Conservation (phyloP, 768 basidiomycete species). For the Tricholoma matsutake region DNA sequence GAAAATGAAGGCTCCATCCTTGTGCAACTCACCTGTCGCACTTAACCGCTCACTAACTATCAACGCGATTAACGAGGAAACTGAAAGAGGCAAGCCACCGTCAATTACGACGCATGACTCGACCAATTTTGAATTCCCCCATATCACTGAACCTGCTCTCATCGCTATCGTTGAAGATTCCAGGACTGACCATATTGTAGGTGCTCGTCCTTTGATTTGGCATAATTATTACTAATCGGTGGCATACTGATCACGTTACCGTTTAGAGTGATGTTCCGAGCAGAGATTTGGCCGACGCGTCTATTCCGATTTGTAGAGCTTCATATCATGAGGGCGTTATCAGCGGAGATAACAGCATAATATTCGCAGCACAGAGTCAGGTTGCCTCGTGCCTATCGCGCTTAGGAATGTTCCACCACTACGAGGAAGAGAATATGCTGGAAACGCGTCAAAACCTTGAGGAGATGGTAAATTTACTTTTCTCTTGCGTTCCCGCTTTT, state of each 20-base stretch:
- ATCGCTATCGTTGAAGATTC: not conserved
- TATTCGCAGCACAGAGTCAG: constrained; percentile 4
- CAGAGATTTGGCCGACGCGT: not conserved
- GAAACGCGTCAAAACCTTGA: constrained; percentile 8
- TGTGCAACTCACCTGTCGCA: not conserved
- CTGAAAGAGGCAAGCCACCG: not conserved
- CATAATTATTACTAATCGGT: not conserved
- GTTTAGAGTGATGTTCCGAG: not conserved
- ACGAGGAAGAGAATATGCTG: not conserved
- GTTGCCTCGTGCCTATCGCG: constrained; percentile 11
- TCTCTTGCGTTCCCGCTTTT: not conserved
- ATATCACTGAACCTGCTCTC: not conserved
- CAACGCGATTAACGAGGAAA: not conserved
- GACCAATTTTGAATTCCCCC: not conserved
- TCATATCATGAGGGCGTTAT: not conserved
- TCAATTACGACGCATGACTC: not conserved
- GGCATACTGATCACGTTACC: constrained; percentile 2
- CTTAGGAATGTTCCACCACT: constrained; percentile 11
- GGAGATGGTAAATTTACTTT: constrained; percentile 4
- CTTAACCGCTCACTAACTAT: not conserved
- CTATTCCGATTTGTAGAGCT: not conserved
- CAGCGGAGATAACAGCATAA: constrained; percentile 1
- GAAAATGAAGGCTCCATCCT: not conserved
- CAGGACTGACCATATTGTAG: not conserved
- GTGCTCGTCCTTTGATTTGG: not conserved